A percentile compares a stretch with the other conserved stretches of the same genome.
Evolutionary conservation across 495 filamentous ascomycete genomes (phyloP).

Genomic region (Friedmanniomyces endolithicus): DNA sequence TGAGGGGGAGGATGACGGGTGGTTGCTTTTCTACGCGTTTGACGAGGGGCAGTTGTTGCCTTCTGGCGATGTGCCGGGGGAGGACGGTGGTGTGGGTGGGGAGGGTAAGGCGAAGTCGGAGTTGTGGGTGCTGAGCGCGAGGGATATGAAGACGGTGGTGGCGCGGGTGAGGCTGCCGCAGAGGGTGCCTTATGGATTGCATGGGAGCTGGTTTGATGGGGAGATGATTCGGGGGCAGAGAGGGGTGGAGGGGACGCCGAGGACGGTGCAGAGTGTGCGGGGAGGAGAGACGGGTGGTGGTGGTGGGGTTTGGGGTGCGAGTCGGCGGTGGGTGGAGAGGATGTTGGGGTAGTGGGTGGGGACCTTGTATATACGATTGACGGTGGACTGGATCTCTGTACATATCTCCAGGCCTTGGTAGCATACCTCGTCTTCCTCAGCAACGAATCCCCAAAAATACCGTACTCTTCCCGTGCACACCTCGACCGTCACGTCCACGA

Average conservation of each 20-base stretch:
- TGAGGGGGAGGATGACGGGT: conserved; percentile 45
- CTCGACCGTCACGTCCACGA: no score
- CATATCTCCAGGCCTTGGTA: no score
- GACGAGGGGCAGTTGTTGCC: conserved; percentile 41
- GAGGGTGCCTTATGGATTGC: conserved; percentile 53
- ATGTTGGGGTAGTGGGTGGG: conserved; percentile 6
- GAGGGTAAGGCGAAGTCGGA: conserved; percentile 35
- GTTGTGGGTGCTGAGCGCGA: conserved; percentile 55
- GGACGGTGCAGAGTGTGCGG: background rate
- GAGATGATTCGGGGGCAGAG: conserved; percentile 36
- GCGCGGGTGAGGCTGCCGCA: conserved; percentile 45
- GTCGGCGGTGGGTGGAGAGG: conserved; percentile 12
- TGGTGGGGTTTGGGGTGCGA: conserved; percentile 12
- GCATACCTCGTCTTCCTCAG: no score
- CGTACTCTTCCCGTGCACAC: no score
- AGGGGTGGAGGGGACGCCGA: conserved; percentile 19
- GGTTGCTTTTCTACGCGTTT: conserved; percentile 49
- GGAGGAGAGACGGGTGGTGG: conserved; percentile 1
- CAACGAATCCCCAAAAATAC: no score
- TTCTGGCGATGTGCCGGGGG: conserved; percentile 11
- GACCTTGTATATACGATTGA: no score
- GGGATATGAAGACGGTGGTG: conserved; percentile 43
- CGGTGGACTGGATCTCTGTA: no score
- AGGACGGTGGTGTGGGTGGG: background rate
- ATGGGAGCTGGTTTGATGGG: conserved; percentile 53